Base-by-base conservation (phyloP, 2,329 filamentous ascomycete species). In the Alternaria sp. region DNA sequence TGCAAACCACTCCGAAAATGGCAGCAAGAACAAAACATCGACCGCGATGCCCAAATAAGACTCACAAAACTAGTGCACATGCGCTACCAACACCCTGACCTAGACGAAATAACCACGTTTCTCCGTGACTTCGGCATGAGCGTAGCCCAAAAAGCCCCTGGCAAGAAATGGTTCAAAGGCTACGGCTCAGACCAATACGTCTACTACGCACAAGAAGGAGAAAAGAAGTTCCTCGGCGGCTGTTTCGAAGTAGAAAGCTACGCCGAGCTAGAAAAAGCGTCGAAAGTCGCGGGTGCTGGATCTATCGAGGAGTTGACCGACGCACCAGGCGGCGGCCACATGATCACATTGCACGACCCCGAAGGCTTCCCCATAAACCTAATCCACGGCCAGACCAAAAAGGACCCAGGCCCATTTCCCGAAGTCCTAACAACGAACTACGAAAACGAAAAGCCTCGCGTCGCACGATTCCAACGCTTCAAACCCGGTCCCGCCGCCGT, bases 161-260 rank as follows among this genome's bases (percentile, higher is more conserved):
- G 65, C 1, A 69, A 73, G 61, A 85, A 86, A 30, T 90, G 86
- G 80, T 89, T 85, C 75, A 84, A 86, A 44, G 88, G 88, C 17
- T 90, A 89, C 70, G 87, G 88, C 13, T 79, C 78, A 7, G 87
- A 90, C 68, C 87, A 87, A 12, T 89, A 87, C 73, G 80, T 89
- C 3, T 82, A 89, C 47, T 88, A 86, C 66, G 83, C 87, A 51
- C 81, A 83, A 62, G 79, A 81, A 54, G 82, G 85, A 2, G 77
- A 82, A 72, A 79, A 77, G 62, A 85, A 82, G 59, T 91, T 90
- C 70, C 82, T 84, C 6, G 88, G 88, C 2, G 83, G 84, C 0
- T 86, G 83, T 2, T 90, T 88, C 65, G 85, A 84, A 36, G 88
- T 90, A 6, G 85, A 86, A 65, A 83, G 81, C 6, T 81, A 84